Percentiles rank a stretch among this genome's conserved stretches.
Evolutionary conservation across 352 stramenopile genomes (phyloP).

Genomic region (Phytophthora brassicae): DNA sequence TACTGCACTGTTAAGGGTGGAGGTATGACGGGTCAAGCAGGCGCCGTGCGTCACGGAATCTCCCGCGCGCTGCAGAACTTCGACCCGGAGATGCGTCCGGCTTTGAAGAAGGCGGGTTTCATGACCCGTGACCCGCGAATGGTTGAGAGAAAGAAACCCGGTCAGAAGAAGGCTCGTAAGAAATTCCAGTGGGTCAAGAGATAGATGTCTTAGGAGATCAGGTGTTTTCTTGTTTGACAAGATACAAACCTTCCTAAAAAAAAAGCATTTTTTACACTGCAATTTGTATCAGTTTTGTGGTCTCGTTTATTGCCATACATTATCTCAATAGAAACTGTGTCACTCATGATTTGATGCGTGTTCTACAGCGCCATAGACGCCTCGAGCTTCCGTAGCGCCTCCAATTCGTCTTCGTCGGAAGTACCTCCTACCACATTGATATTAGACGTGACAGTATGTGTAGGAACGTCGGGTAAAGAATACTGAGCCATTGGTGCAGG

Average conservation of each 20-base stretch:
- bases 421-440: slow-evolving; percentile 73
- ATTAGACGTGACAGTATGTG: slow-evolving; percentile 71
- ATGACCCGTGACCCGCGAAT: slow-evolving; percentile 94
- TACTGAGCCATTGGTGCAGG: slow-evolving; percentile 42
- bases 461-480: slow-evolving; percentile 79
- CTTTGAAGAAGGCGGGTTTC: slow-evolving; percentile 93
- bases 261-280: slow-evolving; percentile 19
- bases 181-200: slow-evolving; percentile 98
- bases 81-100: slow-evolving; percentile 90
- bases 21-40: slow-evolving; percentile 92
- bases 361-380: slow-evolving; percentile 82
- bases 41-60: slow-evolving; percentile 93
- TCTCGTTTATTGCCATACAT: slow-evolving; percentile 40
- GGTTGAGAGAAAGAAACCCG: slow-evolving; percentile 97
- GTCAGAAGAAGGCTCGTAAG: slow-evolving; percentile 96
- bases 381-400: slow-evolving; percentile 83
- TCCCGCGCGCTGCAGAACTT: slow-evolving; percentile 93
- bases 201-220: slow-evolving; percentile 62
- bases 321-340: slow-evolving; percentile 21
- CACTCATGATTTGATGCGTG: slow-evolving; percentile 8
- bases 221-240: slow-evolving; percentile 15
- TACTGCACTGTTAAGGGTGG: slow-evolving; percentile 92
- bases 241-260: too few species aligned
- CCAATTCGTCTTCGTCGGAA: slow-evolving; percentile 82
- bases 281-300: slow-evolving; percentile 15